Evolutionary conservation across 805 yeast species (phyloP), one percentile per base, ranked within the genome.

Genomic region (Wickerhamiella vanderwaltii): DNA sequence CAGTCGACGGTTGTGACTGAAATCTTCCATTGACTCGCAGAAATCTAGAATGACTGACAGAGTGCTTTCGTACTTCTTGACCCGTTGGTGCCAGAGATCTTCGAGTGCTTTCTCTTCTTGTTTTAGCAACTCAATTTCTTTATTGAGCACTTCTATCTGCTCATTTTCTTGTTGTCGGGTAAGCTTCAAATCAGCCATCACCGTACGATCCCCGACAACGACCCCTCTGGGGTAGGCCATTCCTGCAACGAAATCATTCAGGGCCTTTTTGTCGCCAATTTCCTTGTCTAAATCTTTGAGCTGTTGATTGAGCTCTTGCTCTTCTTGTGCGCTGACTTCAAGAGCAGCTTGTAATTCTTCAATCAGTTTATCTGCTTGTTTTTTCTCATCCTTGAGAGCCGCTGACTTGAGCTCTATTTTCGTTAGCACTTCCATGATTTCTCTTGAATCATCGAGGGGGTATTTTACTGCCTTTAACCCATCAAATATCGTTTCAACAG

Each of bases 131-230:
- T 12, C 25, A 5, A 25, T 5, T 16, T 35, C 32, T n/a, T 25
- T 15, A 3, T 16, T 18, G 13, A 35, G n/a, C 3, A 11, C 6
- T 4, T 17, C 25, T 16, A 16, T n/a, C 4, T 17, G 9, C 20
- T 35, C 31, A n/a, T 25, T 13, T 13, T 35, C 39, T n/a, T 35
- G 17, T 26, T 16, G n/a, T 9, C 39, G 29, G 6, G 39, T 35
- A n/a, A 22, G 20, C 25, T 26, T 9, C 5, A 35, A 18, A 11
- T 35, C 29, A 5, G 29, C 39, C 11, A 35, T 26, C 12, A 35
- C 28, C 22, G 26, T 32, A 5, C 20, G 22, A 32, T 32, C 39
- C 2, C 28, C 39, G 4, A 25, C 20, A 17, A 22, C 22, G 5
- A 35, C 39, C 19, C 32, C 17, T 19, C 18, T 16, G 4, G 39